Conservation (phyloP, 768 basidiomycete species). For the Zangia roseola region DNA sequence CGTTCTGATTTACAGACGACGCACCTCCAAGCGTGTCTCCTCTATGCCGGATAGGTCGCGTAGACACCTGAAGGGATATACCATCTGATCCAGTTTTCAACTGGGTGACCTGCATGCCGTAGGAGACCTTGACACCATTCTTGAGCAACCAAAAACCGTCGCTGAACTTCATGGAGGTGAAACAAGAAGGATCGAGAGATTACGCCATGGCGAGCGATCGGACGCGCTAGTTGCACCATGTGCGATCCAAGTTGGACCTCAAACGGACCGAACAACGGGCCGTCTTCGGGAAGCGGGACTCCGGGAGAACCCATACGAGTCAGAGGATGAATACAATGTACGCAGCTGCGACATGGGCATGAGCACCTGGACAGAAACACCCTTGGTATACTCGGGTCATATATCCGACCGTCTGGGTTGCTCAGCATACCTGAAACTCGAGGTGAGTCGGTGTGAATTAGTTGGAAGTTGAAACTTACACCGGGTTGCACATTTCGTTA, state of each 20-base stretch:
- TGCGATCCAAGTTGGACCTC: background rate
- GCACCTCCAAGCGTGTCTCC: constrained; percentile 61
- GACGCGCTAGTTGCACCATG: background rate
- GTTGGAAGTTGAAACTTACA: too few species aligned
- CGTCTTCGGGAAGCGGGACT: background rate
- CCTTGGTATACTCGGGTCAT: constrained; percentile 57
- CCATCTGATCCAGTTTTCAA: constrained; percentile 42
- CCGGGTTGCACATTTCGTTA: constrained; percentile 1
- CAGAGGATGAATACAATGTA: background rate
- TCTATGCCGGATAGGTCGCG: constrained; percentile 58
- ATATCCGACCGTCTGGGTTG: constrained; percentile 54
- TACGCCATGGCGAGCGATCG: too few species aligned
- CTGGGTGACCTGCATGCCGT: constrained; percentile 61
- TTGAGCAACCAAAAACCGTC: constrained; percentile 73
- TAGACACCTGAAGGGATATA: constrained; percentile 59
- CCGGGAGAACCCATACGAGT: background rate
- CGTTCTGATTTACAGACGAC: constrained; percentile 6
- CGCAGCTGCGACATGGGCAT: constrained; percentile 6
- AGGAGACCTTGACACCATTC: constrained; percentile 57
- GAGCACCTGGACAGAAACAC: constrained; percentile 59
- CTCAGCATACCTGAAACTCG: constrained; percentile 68
- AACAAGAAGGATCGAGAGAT: background rate
- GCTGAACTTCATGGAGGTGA: constrained; percentile 59
- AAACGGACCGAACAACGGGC: background rate
- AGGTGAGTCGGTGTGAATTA: too few species aligned